Evolutionary conservation across 2,329 filamentous ascomycete species (phyloP).

Genomic region (Cladosporium sphaerospermum): DNA sequence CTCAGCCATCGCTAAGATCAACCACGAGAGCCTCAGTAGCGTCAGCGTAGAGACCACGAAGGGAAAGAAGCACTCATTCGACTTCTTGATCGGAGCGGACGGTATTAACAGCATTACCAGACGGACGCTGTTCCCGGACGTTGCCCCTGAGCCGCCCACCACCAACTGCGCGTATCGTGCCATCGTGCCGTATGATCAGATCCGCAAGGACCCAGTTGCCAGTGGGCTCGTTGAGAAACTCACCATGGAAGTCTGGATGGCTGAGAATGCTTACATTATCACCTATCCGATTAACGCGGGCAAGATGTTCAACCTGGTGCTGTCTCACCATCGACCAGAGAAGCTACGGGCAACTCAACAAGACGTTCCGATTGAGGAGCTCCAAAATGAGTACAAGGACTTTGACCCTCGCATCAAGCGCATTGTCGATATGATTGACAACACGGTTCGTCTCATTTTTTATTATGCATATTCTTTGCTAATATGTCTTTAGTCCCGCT

Average conservation of each 20-base stretch:
- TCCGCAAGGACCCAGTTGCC: slow-evolving; percentile 38
- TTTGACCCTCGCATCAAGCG: slow-evolving; percentile 42
- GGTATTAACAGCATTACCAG: slow-evolving; percentile 32
- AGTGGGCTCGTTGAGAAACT: slow-evolving; percentile 25
- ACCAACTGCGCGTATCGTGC: slow-evolving; percentile 43
- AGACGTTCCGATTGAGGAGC: slow-evolving; percentile 38
- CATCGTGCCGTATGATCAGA: slow-evolving; percentile 39
- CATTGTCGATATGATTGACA: slow-evolving; percentile 36
- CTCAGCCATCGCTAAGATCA: slow-evolving; percentile 32
- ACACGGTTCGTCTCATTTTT: slow-evolving; percentile 15
- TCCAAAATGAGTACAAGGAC: slow-evolving; percentile 37
- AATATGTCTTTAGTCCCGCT: slow-evolving; percentile 24
- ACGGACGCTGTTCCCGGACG: slow-evolving; percentile 36
- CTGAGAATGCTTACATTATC: slow-evolving; percentile 37
- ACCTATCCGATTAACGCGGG: slow-evolving; percentile 42
- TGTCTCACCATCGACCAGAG: slow-evolving; percentile 36
- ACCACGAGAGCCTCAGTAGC: slow-evolving; percentile 22
- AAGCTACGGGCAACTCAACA: slow-evolving; percentile 23
- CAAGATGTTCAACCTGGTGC: slow-evolving; percentile 42
- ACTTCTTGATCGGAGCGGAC: slow-evolving; percentile 28
- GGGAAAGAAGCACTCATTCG: slow-evolving; percentile 18
- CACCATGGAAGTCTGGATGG: slow-evolving; percentile 44
- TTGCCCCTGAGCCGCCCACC: slow-evolving; percentile 35
- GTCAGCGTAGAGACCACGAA: slow-evolving; percentile 29
- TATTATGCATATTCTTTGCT: not conserved